Conservation (phyloP, 257 asterid species). For the Solanum microdontum region DNA sequence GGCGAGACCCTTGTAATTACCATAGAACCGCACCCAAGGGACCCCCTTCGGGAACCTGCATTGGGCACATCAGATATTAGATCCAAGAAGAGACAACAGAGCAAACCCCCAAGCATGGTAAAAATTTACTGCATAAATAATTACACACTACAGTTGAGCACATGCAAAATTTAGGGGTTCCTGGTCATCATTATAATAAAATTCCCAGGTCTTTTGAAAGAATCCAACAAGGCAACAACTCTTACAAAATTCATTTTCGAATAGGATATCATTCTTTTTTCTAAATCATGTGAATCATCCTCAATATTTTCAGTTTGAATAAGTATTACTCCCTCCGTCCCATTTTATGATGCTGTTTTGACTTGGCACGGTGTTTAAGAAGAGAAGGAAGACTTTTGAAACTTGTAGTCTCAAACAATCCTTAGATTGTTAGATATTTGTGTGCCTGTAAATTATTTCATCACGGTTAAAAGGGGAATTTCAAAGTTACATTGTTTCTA, state of each 20-base stretch:
- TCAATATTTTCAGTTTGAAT: neutral
- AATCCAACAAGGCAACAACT: neutral
- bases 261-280: neutral
- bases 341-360: neutral
- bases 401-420: neutral
- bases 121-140: neutral
- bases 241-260: neutral
- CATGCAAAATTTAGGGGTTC: neutral
- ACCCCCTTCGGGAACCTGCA: constrained; percentile 85
- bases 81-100: constrained; percentile 1
- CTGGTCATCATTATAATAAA: neutral
- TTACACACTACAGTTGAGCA: neutral
- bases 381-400: neutral
- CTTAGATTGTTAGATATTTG: neutral
- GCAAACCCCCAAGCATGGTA: neutral
- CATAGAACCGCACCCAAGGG: constrained; percentile 86
- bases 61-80: neutral
- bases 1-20: constrained; percentile 55
- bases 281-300: neutral
- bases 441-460: neutral
- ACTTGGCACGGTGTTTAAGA: neutral
- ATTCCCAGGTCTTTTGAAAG: neutral
- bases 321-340: neutral
- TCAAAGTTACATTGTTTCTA: neutral
- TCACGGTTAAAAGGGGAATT: neutral